These are phyloP conservation scores for Podila horticola DNA, from an alignment of 192 early-diverging fungal species.

Conservation along the genomic window DNA sequence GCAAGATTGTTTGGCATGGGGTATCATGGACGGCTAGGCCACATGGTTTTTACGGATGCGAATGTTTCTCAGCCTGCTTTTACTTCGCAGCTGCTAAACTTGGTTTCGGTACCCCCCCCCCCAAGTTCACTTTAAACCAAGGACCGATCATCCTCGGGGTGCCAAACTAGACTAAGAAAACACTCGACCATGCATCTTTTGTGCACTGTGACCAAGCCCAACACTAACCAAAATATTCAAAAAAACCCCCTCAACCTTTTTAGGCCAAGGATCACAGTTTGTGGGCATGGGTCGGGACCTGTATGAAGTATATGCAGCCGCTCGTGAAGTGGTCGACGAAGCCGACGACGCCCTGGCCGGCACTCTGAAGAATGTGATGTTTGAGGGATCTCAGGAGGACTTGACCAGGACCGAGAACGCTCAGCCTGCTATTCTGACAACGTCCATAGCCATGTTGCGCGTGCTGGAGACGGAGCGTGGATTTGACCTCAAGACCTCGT, in stretches of 20 bases:
- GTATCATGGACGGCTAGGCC: neutral
- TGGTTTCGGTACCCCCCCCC: neutral
- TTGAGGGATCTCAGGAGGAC: slow-evolving; percentile 80
- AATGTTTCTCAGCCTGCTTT: neutral
- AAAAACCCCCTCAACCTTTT: neutral
- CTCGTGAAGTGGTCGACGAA: slow-evolving; percentile 88
- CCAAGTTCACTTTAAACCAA: too few relatives aligned
- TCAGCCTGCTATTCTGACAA: slow-evolving; percentile 93
- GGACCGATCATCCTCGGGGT: too few relatives aligned
- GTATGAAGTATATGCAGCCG: slow-evolving; percentile 74
- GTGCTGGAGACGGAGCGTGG: slow-evolving; percentile 86
- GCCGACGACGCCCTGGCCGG: slow-evolving; percentile 86
- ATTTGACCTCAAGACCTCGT: slow-evolving; percentile 77
- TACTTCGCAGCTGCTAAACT: neutral
- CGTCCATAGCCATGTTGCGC: slow-evolving; percentile 86
- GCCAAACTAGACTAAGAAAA: too few relatives aligned
- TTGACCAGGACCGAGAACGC: slow-evolving; percentile 79
- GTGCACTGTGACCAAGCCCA: too few relatives aligned
- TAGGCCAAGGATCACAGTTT: slow-evolving; percentile 86
- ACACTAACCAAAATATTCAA: neutral
- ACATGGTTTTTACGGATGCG: too few relatives aligned
- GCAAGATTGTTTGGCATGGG: neutral
- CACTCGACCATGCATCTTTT: too few relatives aligned
- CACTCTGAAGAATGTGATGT: slow-evolving; percentile 81
- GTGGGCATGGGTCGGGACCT: slow-evolving; percentile 95